A percentile compares a stretch with the other conserved stretches of the same genome.
These are phyloP conservation scores for Sporothrix brunneoviolacea DNA, from an alignment of 2,329 filamentous ascomycete species.

Conservation along the genomic window DNA sequence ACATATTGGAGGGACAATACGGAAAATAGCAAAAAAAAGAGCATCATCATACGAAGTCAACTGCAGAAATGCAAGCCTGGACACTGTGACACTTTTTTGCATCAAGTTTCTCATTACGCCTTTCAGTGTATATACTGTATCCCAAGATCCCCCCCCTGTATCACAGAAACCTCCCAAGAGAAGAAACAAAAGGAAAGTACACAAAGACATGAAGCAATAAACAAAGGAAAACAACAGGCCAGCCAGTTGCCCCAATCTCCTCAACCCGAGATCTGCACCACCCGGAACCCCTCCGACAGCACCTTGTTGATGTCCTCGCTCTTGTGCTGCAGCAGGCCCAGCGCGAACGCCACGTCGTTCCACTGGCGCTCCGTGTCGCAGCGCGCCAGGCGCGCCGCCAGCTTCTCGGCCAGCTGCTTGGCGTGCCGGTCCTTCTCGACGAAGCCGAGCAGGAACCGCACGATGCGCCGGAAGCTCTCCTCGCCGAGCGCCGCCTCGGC, in stretches of 20 bases:
- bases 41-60: background rate
- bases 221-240: background rate
- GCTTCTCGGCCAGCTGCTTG: conserved; percentile 85
- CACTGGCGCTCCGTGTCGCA: conserved; percentile 93
- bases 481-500: conserved; percentile 76
- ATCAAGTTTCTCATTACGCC: no score
- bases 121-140: background rate
- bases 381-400: conserved; percentile 75
- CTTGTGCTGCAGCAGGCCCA: conserved; percentile 86
- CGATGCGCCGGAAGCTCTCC: conserved; percentile 75
- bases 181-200: background rate
- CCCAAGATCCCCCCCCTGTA: background rate
- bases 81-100: no score
- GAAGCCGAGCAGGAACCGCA: conserved; percentile 90
- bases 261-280: conserved; percentile 48
- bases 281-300: conserved; percentile 67
- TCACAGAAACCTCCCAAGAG: background rate
- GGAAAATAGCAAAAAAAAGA: background rate
- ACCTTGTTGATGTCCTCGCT: conserved; percentile 81
- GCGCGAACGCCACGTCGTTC: conserved; percentile 92
- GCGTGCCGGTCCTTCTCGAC: conserved; percentile 99
- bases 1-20: background rate
- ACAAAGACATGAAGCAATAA: background rate
- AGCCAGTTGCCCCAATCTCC: background rate
- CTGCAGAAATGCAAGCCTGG: no score